These are phyloP conservation scores for Dendrobium chrysotoxum DNA, from an alignment of 106 monocot species.

Conservation along the genomic window DNA sequence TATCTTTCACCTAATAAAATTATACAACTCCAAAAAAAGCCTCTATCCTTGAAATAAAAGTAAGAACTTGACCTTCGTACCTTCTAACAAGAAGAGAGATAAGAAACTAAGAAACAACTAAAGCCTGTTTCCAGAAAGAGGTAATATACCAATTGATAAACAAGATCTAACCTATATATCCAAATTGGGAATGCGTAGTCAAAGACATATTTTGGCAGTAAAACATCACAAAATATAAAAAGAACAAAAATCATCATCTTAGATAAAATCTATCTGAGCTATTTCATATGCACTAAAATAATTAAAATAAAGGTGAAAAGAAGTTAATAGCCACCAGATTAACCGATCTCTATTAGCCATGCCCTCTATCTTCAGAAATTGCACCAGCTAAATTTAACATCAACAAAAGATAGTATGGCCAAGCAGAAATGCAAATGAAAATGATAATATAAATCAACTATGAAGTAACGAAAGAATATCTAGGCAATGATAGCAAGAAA, in stretches of 20 bases:
- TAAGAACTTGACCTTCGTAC: background rate
- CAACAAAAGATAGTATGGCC: background rate
- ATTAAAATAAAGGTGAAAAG: no score
- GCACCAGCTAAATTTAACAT: background rate
- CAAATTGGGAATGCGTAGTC: background rate
- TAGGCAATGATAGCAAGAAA: background rate
- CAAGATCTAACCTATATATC: background rate
- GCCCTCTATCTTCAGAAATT: background rate
- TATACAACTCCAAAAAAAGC: background rate
- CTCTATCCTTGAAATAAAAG: background rate
- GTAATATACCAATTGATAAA: background rate
- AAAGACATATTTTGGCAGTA: background rate
- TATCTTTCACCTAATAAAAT: background rate
- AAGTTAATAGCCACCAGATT: background rate
- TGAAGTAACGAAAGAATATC: background rate
- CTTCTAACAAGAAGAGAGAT: background rate
- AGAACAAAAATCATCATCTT: background rate
- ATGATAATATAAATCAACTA: background rate
- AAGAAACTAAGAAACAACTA: background rate
- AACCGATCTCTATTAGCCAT: background rate
- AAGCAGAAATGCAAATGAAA: background rate
- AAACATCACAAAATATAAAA: background rate
- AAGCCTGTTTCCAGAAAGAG: background rate
- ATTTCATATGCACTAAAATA: no score
- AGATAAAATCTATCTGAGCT: no score